Base-by-base conservation (phyloP, 2,329 filamentous ascomycete genomes). In the Penicillium sp. region DNA sequence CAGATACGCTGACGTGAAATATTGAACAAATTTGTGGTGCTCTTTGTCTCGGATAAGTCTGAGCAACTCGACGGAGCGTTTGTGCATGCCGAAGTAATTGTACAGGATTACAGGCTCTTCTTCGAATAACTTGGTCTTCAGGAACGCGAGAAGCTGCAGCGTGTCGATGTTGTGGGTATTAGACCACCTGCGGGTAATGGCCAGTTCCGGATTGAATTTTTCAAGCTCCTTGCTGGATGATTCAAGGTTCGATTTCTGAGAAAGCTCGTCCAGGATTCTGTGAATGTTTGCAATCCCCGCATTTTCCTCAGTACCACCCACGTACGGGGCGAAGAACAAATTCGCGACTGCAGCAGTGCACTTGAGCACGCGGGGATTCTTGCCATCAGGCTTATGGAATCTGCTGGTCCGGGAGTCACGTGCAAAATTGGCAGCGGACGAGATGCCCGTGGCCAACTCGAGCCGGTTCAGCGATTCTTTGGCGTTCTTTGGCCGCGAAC, bases 11-110 rank as follows among this genome's bases (percentile, higher is more conserved):
- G 52, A 3, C 2, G 58, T 58, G 52, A 64, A 63, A 49, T 62
- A 65, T 41, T 64, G 59, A 9, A 60, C 54, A 52, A 63, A 64
- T 35, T 60, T 63, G 2, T 58, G 53, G 49, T 65, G 57, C 45
- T 64, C 60, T 29, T 64, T 65, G 2, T 38, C 54, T 37, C 37
- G 27, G 46, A 66, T 64, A 5, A 56, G 46, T 40, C 61, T 55
- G 1, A 64, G 55, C 13, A 66, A 29, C 37, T 66, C 58, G 3
- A 66, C 6, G 22, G 52, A 60, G 49, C 58, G 61, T 43, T 59
- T 61, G 33, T 65, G 60, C 62, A 66, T 64, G 41, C 59, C 62
- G 31, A 65, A 64, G 46, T 65, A 66, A 48, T 66, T 64, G 50
- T 45, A 65, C 16, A 61, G 9, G 3, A 65, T 43, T 1, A 60